Base-by-base conservation (phyloP, 768 basidiomycete genomes). In the Boletellus ananas region DNA sequence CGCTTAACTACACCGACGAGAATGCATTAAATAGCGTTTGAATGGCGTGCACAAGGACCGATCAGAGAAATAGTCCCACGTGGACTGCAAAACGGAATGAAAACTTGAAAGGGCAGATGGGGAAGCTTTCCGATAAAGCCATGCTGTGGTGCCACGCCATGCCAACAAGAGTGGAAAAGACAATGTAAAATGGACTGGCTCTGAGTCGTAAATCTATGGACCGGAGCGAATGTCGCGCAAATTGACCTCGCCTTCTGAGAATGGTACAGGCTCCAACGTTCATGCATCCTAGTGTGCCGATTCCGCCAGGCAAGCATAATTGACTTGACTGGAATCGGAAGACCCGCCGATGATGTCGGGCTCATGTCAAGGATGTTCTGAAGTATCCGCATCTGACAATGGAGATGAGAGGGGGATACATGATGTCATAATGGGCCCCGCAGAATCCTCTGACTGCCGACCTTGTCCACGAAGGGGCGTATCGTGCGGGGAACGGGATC, bases 261-360 rank as follows among this genome's bases (percentile, higher is more conserved):
- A 27, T 45, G 44, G 49, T 53, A 51, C 38, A 47, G 49, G 43
- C 57, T 45, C 49, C 57, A 54, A 46, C 41, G 47, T 58, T 55
- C 51, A 56, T 51, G 41, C 45, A 49, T 50, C 37, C 23, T 25
- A 49, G 25, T 41, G 47, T 56, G 49, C 41, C 42, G 29, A 43
- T 50, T 47, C 38, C 47, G 47, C 51, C 40, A 35, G 37, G 34
- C 33, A 38, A 50, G 54, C 39, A 47, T 29, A 20, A 37, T 38
- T 44, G 46, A 43, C 38, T 50, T 34, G 55, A 33, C 37, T 52
- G 29, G 48, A 56, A 52, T 52, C 36, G 43, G 53, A 23, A 40
- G 44, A 47, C 56, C 54, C 47, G 45, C 76, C 4, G 73, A 73
- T 25, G 76, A 74, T 44, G 79, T 78, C 35, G 72, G 72, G 34